phyloP scores from a whole-genome alignment of 805 yeast genomes.

The Suhomyces emberorum region DNA sequence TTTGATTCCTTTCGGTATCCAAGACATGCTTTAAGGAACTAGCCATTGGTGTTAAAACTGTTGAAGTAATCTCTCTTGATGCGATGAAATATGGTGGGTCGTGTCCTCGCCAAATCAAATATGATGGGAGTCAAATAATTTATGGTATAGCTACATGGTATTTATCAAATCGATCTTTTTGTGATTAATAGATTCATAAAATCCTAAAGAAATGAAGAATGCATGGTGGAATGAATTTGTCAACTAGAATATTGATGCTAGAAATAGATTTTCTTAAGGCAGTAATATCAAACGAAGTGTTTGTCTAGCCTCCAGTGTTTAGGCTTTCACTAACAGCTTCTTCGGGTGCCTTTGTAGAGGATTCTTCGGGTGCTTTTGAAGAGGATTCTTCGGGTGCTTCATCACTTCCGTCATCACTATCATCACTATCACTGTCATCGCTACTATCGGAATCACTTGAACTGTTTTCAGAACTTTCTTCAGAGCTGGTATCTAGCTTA shows the following conservation, averaged over 20 bases:
- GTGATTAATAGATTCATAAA: too few species aligned
- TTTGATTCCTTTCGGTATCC: slow-evolving; percentile 53
- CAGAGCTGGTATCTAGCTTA: slow-evolving; percentile 2
- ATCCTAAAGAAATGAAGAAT: too few species aligned
- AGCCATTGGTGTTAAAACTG: slow-evolving; percentile 15
- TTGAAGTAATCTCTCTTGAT: neutral
- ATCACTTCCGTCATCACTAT: slow-evolving; percentile 17
- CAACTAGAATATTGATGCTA: too few species aligned
- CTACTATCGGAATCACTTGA: slow-evolving; percentile 6
- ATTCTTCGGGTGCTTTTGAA: slow-evolving; percentile 14
- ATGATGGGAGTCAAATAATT: too few species aligned
- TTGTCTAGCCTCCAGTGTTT: too few species aligned
- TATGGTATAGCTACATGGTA: too few species aligned
- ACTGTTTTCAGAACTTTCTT: slow-evolving; percentile 8
- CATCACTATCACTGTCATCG: slow-evolving; percentile 7
- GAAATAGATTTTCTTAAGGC: too few species aligned
- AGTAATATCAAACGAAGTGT: too few species aligned
- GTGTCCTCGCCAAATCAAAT: too few species aligned
- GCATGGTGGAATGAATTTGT: too few species aligned
- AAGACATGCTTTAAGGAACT: slow-evolving; percentile 30
- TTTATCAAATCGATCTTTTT: too few species aligned
- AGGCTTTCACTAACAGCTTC: too few species aligned
- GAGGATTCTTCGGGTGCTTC: slow-evolving; percentile 35
- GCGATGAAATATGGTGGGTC: neutral
- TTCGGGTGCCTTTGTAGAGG: neutral